These are phyloP conservation scores for Vanderwaltozyma polyspora DNA, from an alignment of 805 yeast species.

Conservation along the genomic window DNA sequence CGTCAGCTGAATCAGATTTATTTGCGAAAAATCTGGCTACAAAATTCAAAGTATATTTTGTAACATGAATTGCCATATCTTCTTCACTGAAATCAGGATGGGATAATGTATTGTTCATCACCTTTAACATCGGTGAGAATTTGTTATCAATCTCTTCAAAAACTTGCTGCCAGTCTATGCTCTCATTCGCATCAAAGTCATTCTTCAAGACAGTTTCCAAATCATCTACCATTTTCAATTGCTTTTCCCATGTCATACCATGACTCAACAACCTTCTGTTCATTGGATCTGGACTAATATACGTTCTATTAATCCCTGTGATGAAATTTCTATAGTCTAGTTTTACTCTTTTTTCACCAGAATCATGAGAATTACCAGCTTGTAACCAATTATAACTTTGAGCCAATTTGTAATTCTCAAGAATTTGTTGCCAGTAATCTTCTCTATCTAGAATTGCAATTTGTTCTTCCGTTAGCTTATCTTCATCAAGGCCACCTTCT, in stretches of 20 bases:
- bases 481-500: slow-evolving; percentile 12
- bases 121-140: slow-evolving; percentile 39
- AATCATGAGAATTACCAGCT: slow-evolving; percentile 38
- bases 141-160: slow-evolving; percentile 39
- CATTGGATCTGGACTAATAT: slow-evolving; percentile 39
- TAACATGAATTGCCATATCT: slow-evolving; percentile 25
- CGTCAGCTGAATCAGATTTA: slow-evolving; percentile 2
- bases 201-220: slow-evolving; percentile 24
- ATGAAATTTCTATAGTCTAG: slow-evolving; percentile 43
- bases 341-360: slow-evolving; percentile 37
- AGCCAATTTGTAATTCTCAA: slow-evolving; percentile 21
- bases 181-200: slow-evolving; percentile 30
- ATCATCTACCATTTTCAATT: slow-evolving; percentile 27
- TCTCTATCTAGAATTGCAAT: slow-evolving; percentile 15
- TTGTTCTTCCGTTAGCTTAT: slow-evolving; percentile 15
- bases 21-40: slow-evolving; percentile 31
- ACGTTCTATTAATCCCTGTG: slow-evolving; percentile 43
- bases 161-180: slow-evolving; percentile 47
- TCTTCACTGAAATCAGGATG: slow-evolving; percentile 6
- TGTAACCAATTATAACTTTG: slow-evolving; percentile 34
- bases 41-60: slow-evolving; percentile 33
- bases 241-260: slow-evolving; percentile 27
- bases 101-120: slow-evolving; percentile 31
- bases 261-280: slow-evolving; percentile 28
- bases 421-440: slow-evolving; percentile 14